Conservation (phyloP, 768 basidiomycete genomes). For the Termitomyces sp. region DNA sequence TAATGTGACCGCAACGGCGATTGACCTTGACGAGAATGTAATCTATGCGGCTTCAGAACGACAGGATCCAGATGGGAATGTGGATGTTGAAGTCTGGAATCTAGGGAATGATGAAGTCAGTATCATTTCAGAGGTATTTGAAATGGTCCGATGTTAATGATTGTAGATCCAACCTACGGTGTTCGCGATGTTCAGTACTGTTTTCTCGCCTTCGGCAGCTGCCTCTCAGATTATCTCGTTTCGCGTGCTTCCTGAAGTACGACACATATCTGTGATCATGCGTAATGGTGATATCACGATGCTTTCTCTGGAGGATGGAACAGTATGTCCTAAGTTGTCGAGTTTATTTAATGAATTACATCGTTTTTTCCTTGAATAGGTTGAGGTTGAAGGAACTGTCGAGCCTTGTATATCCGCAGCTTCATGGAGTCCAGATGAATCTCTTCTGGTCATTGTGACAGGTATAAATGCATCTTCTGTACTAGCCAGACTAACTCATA, state of each 20-base stretch:
- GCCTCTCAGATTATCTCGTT: conserved; percentile 56
- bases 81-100: conserved; percentile 60
- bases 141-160: conserved; percentile 2
- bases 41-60: conserved; percentile 58
- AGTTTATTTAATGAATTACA: conserved; percentile 12
- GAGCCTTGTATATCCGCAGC: conserved; percentile 82
- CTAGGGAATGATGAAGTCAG: conserved; percentile 21
- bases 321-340: conserved; percentile 32
- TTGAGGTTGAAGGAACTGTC: conserved; percentile 83
- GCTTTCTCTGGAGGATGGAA: conserved; percentile 46
- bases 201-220: conserved; percentile 21
- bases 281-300: conserved; percentile 82
- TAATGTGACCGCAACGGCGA: conserved; percentile 42
- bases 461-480: conserved; percentile 36
- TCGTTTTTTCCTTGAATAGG: conserved; percentile 30
- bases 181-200: conserved; percentile 35
- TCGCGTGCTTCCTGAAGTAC: conserved; percentile 69
- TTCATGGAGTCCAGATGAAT: conserved; percentile 90
- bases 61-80: conserved; percentile 40
- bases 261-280: conserved; percentile 62
- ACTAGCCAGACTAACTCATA: background rate
- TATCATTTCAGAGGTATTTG: background rate
- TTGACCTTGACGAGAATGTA: conserved; percentile 63
- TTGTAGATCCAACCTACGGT: conserved; percentile 17
- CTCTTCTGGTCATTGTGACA: conserved; percentile 78